These are phyloP conservation scores for Fonsecaea pugnacius DNA, from an alignment of 2,329 filamentous ascomycete genomes.

Conservation along the genomic window DNA sequence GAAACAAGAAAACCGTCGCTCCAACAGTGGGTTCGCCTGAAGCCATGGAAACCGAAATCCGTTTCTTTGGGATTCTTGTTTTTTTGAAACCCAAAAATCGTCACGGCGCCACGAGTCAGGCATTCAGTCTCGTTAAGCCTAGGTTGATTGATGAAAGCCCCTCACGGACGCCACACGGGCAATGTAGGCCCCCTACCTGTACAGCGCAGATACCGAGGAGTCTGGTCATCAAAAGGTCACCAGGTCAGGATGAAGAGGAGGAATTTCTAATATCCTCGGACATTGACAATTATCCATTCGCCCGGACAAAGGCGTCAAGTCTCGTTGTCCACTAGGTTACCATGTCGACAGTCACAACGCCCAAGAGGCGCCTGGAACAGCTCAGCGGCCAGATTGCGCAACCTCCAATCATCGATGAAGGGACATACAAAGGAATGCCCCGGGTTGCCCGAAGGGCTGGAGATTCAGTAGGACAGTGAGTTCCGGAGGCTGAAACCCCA, in stretches of 20 bases:
- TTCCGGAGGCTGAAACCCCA: neutral
- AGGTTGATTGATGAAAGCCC: neutral
- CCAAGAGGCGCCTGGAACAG: constrained; percentile 7
- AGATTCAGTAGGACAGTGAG: constrained; percentile 1
- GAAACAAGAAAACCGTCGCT: neutral
- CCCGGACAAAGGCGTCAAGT: neutral
- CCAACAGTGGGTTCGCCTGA: neutral
- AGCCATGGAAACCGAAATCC: neutral
- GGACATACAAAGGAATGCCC: constrained; percentile 1
- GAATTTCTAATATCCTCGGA: neutral
- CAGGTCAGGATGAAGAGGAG: neutral
- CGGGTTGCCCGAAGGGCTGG: neutral
- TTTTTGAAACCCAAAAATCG: neutral
- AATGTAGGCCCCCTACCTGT: too few relatives aligned
- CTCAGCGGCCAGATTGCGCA: neutral
- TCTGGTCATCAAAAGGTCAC: neutral
- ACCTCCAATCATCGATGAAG: constrained; percentile 1
- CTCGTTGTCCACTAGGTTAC: neutral
- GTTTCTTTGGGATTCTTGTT: neutral
- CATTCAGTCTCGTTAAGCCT: neutral
- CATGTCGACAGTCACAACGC: constrained; percentile 39
- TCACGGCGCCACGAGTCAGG: neutral
- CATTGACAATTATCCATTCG: neutral
- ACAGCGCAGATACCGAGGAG: neutral
- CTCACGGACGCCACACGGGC: neutral